These are phyloP conservation scores for Heliosperma pusillum DNA, from an alignment of 148 eudicot genomes.

Conservation along the genomic window DNA sequence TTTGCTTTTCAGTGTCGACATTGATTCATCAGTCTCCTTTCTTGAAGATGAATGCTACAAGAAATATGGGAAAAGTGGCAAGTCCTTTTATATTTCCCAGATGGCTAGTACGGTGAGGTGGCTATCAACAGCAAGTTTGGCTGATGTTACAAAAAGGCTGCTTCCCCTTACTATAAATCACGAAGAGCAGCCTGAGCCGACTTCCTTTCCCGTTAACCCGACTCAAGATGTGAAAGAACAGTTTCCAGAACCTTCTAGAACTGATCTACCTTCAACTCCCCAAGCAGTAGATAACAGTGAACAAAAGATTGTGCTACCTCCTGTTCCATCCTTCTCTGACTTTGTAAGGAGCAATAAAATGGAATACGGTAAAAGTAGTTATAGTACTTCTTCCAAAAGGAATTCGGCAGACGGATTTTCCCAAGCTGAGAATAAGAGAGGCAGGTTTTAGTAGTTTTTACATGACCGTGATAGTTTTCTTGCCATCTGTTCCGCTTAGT, in stretches of 20 bases:
- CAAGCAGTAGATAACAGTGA: constrained; percentile 24
- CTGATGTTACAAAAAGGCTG: constrained; percentile 43
- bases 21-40: constrained; percentile 44
- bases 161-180: constrained; percentile 14
- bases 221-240: constrained; percentile 26
- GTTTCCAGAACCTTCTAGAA: constrained; percentile 5
- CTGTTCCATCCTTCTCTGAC: constrained; percentile 64
- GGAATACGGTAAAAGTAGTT: constrained; percentile 22
- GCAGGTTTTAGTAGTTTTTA: constrained; percentile 31
- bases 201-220: constrained; percentile 28
- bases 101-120: constrained; percentile 86
- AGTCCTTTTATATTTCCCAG: constrained; percentile 80
- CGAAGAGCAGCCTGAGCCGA: constrained; percentile 21
- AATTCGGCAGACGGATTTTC: constrained; percentile 20
- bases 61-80: constrained; percentile 68
- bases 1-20: constrained; percentile 49
- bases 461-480: neutral
- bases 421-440: constrained; percentile 40
- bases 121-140: constrained; percentile 55
- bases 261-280: constrained; percentile 23
- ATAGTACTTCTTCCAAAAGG: constrained; percentile 31
- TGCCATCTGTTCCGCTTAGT: neutral
- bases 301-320: constrained; percentile 37
- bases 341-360: constrained; percentile 52
- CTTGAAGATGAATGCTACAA: constrained; percentile 77